phyloP scores from a whole-genome alignment of 768 basidiomycete species.

The Amanita brunnescens region DNA sequence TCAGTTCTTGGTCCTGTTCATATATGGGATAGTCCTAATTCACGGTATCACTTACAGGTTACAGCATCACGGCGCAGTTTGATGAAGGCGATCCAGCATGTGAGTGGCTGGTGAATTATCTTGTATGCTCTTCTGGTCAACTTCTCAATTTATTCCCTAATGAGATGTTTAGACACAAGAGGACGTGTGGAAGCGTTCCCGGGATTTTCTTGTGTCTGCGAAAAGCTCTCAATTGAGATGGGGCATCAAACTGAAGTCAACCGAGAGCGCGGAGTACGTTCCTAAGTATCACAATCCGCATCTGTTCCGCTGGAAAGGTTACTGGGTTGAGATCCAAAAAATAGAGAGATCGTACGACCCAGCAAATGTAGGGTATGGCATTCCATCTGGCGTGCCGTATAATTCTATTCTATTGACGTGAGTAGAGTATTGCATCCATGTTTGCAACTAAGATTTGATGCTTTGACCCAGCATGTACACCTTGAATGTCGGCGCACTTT shows the following conservation, averaged over 20 bases:
- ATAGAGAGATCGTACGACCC: too few species aligned
- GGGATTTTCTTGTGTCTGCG: slow-evolving; percentile 31
- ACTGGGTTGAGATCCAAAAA: slow-evolving; percentile 31
- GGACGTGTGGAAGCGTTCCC: slow-evolving; percentile 34
- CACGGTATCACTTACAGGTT: slow-evolving; percentile 20
- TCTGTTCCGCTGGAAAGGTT: slow-evolving; percentile 32
- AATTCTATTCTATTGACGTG: too few species aligned
- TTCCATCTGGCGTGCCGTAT: too few species aligned
- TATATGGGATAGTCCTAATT: neutral
- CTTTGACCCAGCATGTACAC: slow-evolving; percentile 29
- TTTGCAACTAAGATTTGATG: too few species aligned
- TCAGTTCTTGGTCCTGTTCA: slow-evolving; percentile 14
- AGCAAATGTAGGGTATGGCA: too few species aligned
- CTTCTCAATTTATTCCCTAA: too few species aligned
- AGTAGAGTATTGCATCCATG: too few species aligned
- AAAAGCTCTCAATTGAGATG: slow-evolving; percentile 31
- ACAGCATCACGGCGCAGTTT: slow-evolving; percentile 36
- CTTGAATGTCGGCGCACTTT: slow-evolving; percentile 25
- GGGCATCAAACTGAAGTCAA: slow-evolving; percentile 21
- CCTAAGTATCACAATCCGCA: slow-evolving; percentile 31
- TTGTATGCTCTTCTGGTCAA: slow-evolving; percentile 25
- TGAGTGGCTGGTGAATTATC: slow-evolving; percentile 38
- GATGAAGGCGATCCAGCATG: slow-evolving; percentile 39
- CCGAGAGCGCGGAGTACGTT: slow-evolving; percentile 29
- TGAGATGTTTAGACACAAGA: slow-evolving; percentile 26